These are phyloP conservation scores for Xylaria cubensis DNA, from an alignment of 495 filamentous ascomycete species.

Conservation along the genomic window DNA sequence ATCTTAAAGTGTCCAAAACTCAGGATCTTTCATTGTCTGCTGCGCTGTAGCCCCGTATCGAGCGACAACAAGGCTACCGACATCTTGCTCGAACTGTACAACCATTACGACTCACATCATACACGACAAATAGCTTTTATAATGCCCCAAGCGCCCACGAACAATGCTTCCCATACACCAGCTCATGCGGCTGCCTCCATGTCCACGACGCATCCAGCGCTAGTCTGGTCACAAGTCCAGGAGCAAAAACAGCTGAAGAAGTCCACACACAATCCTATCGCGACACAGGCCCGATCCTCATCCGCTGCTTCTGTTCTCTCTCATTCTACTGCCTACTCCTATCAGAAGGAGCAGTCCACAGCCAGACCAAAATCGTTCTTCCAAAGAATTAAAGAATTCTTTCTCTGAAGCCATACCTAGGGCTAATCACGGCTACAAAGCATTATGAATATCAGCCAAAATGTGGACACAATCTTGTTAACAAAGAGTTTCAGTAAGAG, in stretches of 20 bases:
- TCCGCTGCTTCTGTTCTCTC: slow-evolving; percentile 36
- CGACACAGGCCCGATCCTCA: slow-evolving; percentile 20
- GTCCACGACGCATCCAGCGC: slow-evolving; percentile 35
- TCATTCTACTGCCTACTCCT: slow-evolving; percentile 33
- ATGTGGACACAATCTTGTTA: background rate
- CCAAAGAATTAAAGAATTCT: background rate
- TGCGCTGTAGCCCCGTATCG: background rate
- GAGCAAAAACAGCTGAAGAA: slow-evolving; percentile 28
- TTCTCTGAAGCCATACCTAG: background rate
- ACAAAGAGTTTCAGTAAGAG: background rate
- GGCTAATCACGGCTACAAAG: background rate
- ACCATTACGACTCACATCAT: background rate
- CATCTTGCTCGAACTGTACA: background rate
- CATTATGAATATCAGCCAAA: background rate
- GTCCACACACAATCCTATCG: background rate
- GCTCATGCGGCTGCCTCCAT: slow-evolving; percentile 32
- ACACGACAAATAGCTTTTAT: background rate
- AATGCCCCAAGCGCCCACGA: background rate
- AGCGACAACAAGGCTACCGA: background rate
- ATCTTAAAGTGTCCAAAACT: background rate
- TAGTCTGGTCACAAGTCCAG: slow-evolving; percentile 32
- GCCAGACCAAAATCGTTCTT: background rate
- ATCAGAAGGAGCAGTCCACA: slow-evolving; percentile 30
- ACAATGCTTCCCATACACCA: slow-evolving; percentile 6
- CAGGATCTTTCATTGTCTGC: background rate